A percentile compares a stretch with the other conserved stretches of the same genome.
Evolutionary conservation across 345 rosid species (phyloP).

Genomic region (Laguncularia racemosa): DNA sequence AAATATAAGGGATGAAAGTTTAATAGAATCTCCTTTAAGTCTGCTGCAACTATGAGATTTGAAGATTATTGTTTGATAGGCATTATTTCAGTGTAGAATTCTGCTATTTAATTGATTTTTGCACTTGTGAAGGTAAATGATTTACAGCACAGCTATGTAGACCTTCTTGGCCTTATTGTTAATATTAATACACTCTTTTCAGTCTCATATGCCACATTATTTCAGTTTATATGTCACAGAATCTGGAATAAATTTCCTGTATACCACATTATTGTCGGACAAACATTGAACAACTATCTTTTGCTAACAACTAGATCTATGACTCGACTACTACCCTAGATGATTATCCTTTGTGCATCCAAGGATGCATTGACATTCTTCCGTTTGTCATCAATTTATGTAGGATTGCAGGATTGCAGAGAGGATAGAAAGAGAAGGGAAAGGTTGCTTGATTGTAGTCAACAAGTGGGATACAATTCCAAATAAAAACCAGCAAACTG

Average conservation of each 20-base stretch:
- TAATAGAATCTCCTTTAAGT: not conserved
- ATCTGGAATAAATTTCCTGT: too few relatives aligned
- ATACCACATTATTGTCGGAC: too few relatives aligned
- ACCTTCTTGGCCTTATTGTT: too few relatives aligned
- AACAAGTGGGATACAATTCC: conserved; percentile 99
- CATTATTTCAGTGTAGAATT: too few relatives aligned
- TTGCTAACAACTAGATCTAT: not conserved
- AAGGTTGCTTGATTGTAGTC: conserved; percentile 91
- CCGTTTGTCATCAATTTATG: conserved; percentile 11
- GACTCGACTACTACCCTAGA: not conserved
- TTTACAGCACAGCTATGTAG: too few relatives aligned
- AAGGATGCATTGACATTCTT: not conserved
- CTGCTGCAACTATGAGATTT: not conserved
- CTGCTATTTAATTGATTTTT: too few relatives aligned
- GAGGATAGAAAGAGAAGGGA: conserved; percentile 90
- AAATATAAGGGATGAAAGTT: not conserved
- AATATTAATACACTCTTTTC: too few relatives aligned
- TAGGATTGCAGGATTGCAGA: conserved; percentile 89
- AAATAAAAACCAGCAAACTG: conserved; percentile 76
- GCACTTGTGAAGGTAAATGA: too few relatives aligned
- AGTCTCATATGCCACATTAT: too few relatives aligned
- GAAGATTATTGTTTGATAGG: too few relatives aligned
- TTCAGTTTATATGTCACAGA: too few relatives aligned
- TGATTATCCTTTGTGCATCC: not conserved
- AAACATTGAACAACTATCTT: too few relatives aligned